A percentile compares a stretch with the other conserved stretches of the same genome.
phyloP scores from a whole-genome alignment of 306 rosid species.

The Betula pendula region DNA sequence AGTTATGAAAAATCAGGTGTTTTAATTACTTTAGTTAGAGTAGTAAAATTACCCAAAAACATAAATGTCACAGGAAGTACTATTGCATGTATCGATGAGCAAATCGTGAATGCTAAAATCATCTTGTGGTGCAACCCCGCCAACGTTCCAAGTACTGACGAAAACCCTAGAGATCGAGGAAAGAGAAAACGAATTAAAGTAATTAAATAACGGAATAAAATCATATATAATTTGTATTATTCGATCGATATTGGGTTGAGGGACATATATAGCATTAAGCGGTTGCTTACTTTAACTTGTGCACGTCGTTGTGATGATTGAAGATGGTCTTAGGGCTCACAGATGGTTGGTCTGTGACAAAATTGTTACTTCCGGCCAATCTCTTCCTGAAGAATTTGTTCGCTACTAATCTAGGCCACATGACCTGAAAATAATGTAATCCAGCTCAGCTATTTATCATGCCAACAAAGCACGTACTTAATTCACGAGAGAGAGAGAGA shows the following conservation, averaged over 20 bases:
- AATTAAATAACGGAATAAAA: too few relatives aligned
- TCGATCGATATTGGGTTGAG: not conserved
- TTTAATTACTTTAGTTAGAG: not conserved
- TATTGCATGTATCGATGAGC: constrained; percentile 50
- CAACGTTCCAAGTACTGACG: constrained; percentile 91
- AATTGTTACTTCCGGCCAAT: constrained; percentile 63
- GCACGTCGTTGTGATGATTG: constrained; percentile 38
- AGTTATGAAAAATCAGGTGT: too few relatives aligned
- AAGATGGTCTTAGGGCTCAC: constrained; percentile 18
- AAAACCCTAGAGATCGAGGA: constrained; percentile 59
- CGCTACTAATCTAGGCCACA: constrained; percentile 90
- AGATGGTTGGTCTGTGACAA: constrained; percentile 47
- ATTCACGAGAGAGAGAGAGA: constrained; percentile 17
- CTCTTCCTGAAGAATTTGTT: constrained; percentile 72
- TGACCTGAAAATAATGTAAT: constrained; percentile 36
- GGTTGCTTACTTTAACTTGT: constrained; percentile 33
- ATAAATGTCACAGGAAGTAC: constrained; percentile 71
- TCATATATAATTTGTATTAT: not conserved
- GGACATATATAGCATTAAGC: not conserved
- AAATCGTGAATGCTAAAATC: constrained; percentile 60
- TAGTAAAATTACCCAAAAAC: constrained; percentile 65
- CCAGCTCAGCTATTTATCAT: constrained; percentile 4
- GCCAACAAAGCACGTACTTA: not conserved
- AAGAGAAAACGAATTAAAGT: not conserved
- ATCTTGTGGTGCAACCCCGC: constrained; percentile 75